phyloP scores from a whole-genome alignment of 140 eudicot species.

The Stevia rebaudiana region DNA sequence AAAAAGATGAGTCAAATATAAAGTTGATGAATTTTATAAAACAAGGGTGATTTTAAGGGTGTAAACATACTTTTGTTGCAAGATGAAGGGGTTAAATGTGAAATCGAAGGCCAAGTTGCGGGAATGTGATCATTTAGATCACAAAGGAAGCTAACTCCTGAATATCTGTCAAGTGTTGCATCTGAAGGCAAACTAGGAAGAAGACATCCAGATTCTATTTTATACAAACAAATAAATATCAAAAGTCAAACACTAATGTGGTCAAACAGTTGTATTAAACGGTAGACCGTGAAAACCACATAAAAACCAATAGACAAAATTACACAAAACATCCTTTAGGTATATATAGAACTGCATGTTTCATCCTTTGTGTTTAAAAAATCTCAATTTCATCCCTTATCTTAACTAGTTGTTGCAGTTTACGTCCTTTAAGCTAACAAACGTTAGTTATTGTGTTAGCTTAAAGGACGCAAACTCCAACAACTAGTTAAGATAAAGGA shows the following conservation, averaged over 20 bases:
- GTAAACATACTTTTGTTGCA: constrained; percentile 71
- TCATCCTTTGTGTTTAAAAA: too few species aligned
- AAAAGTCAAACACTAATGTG: constrained; percentile 5
- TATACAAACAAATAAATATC: constrained; percentile 15
- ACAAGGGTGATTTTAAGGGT: constrained; percentile 8
- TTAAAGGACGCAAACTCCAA: too few species aligned
- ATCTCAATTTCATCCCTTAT: too few species aligned
- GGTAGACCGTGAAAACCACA: neutral
- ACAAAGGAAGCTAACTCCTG: constrained; percentile 87
- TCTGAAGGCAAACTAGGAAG: constrained; percentile 97
- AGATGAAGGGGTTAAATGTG: constrained; percentile 65
- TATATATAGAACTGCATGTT: too few species aligned
- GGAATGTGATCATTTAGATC: constrained; percentile 94
- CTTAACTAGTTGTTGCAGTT: too few species aligned
- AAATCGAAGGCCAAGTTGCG: constrained; percentile 93
- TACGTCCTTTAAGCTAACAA: too few species aligned
- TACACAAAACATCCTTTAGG: too few species aligned
- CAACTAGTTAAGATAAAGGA: too few species aligned
- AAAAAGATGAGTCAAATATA: constrained; percentile 1
- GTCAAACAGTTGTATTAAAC: constrained; percentile 3
- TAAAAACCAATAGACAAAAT: too few species aligned
- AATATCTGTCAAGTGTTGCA: constrained; percentile 57
- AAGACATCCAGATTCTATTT: constrained; percentile 86
- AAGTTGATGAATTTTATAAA: neutral
- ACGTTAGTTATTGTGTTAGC: too few species aligned